Conservation (phyloP, 257 asterid species). For the Nicotiana obtusifolia region DNA sequence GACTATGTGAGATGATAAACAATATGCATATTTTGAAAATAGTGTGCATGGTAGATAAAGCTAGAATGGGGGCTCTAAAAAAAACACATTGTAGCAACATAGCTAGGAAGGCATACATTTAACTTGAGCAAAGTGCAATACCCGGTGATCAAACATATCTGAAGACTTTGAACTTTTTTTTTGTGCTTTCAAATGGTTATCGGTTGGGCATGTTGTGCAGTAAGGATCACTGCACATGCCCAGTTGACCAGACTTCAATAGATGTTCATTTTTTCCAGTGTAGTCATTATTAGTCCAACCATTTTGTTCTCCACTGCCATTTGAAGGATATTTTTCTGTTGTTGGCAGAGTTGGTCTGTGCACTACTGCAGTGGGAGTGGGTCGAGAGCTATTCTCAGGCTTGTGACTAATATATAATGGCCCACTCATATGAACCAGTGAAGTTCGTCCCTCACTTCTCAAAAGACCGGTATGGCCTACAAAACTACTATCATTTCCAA, state of each 20-base stretch:
- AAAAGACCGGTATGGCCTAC: constrained; percentile 74
- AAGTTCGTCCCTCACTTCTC: constrained; percentile 36
- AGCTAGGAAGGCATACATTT: constrained; percentile 2
- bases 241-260: constrained; percentile 76
- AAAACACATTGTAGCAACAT: not conserved
- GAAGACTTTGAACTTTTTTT: constrained; percentile 40
- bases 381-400: constrained; percentile 38
- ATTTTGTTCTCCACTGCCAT: constrained; percentile 21
- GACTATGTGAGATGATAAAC: not conserved
- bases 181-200: constrained; percentile 42
- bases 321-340: constrained; percentile 48
- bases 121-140: constrained; percentile 17
- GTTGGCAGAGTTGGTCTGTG: constrained; percentile 28
- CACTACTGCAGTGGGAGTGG: constrained; percentile 28
- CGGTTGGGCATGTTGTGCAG: constrained; percentile 89
- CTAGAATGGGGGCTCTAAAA: not conserved
- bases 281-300: constrained; percentile 41
- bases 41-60: not conserved
- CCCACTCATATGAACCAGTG: constrained; percentile 56
- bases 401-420: constrained; percentile 40
- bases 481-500: constrained; percentile 30
- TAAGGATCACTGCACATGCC: constrained; percentile 94
- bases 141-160: constrained; percentile 65
- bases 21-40: not conserved
- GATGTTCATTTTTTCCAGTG: constrained; percentile 59